Evolutionary conservation across 2,329 filamentous ascomycete species (phyloP).

Genomic region (Exserohilum rostratum): DNA sequence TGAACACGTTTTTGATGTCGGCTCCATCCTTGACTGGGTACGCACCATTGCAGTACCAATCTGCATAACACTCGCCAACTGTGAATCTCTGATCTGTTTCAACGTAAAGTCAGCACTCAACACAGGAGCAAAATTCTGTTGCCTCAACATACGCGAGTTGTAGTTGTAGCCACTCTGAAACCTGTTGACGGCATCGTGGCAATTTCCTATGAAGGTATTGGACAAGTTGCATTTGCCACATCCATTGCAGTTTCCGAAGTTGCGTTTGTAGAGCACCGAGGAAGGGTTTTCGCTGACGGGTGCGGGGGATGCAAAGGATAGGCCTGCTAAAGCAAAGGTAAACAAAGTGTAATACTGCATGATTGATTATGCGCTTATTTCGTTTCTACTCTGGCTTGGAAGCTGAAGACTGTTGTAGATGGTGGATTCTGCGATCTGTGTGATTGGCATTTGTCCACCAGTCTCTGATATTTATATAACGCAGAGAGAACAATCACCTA

Average conservation of each 20-base stretch:
- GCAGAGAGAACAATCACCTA: no score
- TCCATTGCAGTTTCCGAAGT: not conserved
- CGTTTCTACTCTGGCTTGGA: no score
- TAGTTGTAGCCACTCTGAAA: not conserved
- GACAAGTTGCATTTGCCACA: not conserved
- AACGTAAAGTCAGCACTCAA: not conserved
- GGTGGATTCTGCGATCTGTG: no score
- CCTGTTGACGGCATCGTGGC: not conserved
- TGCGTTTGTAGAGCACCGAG: not conserved
- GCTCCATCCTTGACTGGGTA: not conserved
- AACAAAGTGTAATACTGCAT: no score
- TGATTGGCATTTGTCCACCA: no score
- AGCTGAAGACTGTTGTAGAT: no score
- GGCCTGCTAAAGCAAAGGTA: no score
- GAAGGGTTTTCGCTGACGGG: not conserved
- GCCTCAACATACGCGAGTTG: not conserved
- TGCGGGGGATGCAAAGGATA: no score
- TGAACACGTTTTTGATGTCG: not conserved
- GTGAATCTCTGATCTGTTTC: not conserved
- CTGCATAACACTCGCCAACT: not conserved
- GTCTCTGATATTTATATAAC: no score
- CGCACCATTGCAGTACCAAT: not conserved
- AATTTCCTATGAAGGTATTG: not conserved
- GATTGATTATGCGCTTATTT: no score
- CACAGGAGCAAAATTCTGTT: not conserved